Evolutionary conservation across 768 basidiomycete genomes (phyloP), one percentile per base, ranked within the genome.

Genomic region (Suillus bovinus): DNA sequence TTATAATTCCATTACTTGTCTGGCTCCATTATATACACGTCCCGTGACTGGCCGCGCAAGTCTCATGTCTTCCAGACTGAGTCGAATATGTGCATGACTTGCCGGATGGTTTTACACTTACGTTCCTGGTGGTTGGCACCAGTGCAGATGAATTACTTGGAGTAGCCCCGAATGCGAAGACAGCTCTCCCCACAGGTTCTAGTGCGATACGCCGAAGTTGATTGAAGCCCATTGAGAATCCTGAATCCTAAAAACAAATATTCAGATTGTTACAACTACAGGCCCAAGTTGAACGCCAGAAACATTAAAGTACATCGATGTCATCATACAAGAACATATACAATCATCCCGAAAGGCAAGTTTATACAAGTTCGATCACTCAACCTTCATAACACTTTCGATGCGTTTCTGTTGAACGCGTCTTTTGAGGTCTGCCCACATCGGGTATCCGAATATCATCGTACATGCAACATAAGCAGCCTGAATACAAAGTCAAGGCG

Each of bases 331-430:
- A 55, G 7, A 34, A 34, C 14, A 36, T 16, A 22, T 6, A 22
- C 54, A 10, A 24, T 54, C 14, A 24, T 8, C 53, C 33, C 8
- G 7, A 14, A 36, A 36, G 36, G 53, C 20, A 36, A 34, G 53
- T 34, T n/a, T 3, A 5, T 9, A 24, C 8, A 24, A 24, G 16
- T 10, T 49, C 10, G 6, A 22, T 71, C 69, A 88, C 69, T 90
- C 76, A 11, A 83, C 82, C 72, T 93, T 93, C 87, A 90, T 87
- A 4, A 93, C 88, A 33, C 90, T 91, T 61, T 90, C 85, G 47
- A 93, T 93, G 3, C 90, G 81, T 17, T 86, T 85, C 36, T 77
- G 74, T 64, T 93, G 88, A 11, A 92, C 82, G 29, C 83, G 81
- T 66, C 74, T 80, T 59, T 83, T 77, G 64, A 93, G 72, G 64